Evolutionary conservation across 306 rosid species (phyloP).

Genomic region (Myrica gale): DNA sequence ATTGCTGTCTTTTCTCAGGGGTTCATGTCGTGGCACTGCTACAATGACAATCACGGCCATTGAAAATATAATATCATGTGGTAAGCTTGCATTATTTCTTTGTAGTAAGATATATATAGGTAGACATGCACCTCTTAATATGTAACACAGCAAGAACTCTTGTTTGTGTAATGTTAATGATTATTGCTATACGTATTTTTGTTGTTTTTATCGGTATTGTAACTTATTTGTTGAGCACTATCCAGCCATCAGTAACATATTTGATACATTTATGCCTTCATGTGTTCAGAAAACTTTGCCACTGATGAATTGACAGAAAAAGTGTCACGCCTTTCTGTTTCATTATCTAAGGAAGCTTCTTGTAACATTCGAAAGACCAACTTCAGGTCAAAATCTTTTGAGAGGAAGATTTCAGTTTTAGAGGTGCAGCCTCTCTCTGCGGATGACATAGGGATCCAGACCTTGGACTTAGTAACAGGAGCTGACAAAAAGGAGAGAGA

Average conservation of each 20-base stretch:
- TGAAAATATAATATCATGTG: slow-evolving; percentile 61
- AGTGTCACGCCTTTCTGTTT: slow-evolving; percentile 59
- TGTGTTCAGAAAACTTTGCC: slow-evolving; percentile 52
- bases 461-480: slow-evolving; percentile 32
- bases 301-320: slow-evolving; percentile 68
- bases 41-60: slow-evolving; percentile 46
- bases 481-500: slow-evolving; percentile 30
- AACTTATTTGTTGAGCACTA: slow-evolving; percentile 3
- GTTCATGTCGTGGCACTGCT: slow-evolving; percentile 44
- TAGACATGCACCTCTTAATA: too few relatives aligned
- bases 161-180: too few relatives aligned
- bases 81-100: slow-evolving; percentile 46
- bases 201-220: not conserved
- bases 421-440: slow-evolving; percentile 36
- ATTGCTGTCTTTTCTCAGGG: slow-evolving; percentile 64
- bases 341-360: slow-evolving; percentile 57
- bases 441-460: slow-evolving; percentile 41
- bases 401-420: slow-evolving; percentile 36
- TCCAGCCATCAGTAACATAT: slow-evolving; percentile 22
- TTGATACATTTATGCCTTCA: slow-evolving; percentile 28
- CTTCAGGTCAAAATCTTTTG: slow-evolving; percentile 34
- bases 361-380: slow-evolving; percentile 35
- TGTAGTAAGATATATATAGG: not conserved
- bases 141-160: too few relatives aligned
- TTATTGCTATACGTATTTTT: not conserved